These are phyloP conservation scores for Phytophthora lateralis DNA, from an alignment of 352 stramenopile species.

Conservation along the genomic window DNA sequence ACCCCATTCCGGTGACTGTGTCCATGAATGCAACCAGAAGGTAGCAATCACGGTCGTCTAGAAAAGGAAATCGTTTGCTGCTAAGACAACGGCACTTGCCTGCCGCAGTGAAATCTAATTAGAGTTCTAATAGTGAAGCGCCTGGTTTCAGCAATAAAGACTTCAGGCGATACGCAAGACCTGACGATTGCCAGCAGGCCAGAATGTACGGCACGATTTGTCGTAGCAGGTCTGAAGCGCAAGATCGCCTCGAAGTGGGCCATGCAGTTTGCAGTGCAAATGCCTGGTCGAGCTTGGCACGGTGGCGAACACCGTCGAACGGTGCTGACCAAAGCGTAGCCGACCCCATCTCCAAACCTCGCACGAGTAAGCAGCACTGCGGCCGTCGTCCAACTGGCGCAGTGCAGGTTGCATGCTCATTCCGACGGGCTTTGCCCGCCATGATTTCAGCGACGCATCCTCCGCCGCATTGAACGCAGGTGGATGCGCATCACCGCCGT, in stretches of 20 bases:
- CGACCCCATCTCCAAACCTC: conserved; percentile 18
- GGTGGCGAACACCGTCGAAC: conserved; percentile 15
- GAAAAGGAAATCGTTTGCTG: not conserved
- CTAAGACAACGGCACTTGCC: not conserved
- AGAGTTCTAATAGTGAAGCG: too few species aligned
- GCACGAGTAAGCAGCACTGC: conserved; percentile 16
- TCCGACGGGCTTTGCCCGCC: conserved; percentile 13
- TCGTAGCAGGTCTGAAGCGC: conserved; percentile 35
- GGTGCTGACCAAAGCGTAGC: conserved; percentile 15
- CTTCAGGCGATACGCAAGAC: conserved; percentile 33
- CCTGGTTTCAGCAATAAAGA: conserved; percentile 18
- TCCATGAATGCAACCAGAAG: not conserved
- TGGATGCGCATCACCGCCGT: not conserved
- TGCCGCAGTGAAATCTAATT: not conserved
- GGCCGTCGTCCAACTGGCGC: not conserved
- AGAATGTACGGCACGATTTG: conserved; percentile 23
- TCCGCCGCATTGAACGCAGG: conserved; percentile 2
- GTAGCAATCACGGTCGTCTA: not conserved
- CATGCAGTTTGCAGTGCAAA: too few species aligned
- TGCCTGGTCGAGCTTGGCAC: not conserved
- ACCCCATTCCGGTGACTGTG: conserved; percentile 21
- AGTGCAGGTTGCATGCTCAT: conserved; percentile 34
- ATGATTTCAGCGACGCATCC: conserved; percentile 30
- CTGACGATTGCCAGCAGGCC: conserved; percentile 10
- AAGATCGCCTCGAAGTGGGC: conserved; percentile 15